Conservation (phyloP, 108 stramenopile genomes). For the Cyclostephanos tholiformis region DNA sequence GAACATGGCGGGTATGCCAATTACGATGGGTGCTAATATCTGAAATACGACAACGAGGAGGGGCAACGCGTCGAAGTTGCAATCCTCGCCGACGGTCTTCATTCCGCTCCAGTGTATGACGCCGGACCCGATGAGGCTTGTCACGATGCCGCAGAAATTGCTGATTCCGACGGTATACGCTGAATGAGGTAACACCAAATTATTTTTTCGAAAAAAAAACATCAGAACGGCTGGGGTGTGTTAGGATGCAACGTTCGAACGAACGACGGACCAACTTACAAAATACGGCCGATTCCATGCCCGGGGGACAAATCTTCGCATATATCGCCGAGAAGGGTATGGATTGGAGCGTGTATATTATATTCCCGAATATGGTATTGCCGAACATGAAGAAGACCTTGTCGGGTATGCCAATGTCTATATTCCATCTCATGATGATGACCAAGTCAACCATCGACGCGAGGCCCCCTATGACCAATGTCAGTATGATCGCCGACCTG, state of each 20-base stretch:
- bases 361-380: slow-evolving; percentile 47
- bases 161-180: slow-evolving; percentile 48
- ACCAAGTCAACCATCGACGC: slow-evolving; percentile 45
- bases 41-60: slow-evolving; percentile 41
- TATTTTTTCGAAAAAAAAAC: too few relatives aligned
- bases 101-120: slow-evolving; percentile 51
- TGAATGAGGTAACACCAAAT: too few relatives aligned
- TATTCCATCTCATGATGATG: slow-evolving; percentile 51
- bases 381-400: slow-evolving; percentile 48
- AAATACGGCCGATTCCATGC: slow-evolving; percentile 55
- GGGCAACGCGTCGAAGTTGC: slow-evolving; percentile 36
- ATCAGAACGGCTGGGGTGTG: background rate
- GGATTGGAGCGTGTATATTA: slow-evolving; percentile 23
- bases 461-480: slow-evolving; percentile 46
- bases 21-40: slow-evolving; percentile 32
- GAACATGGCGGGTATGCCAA: slow-evolving; percentile 43
- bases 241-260: background rate
- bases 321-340: slow-evolving; percentile 40
- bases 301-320: slow-evolving; percentile 44
- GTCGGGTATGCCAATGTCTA: slow-evolving; percentile 46
- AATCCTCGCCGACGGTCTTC: slow-evolving; percentile 49
- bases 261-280: background rate
- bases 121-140: slow-evolving; percentile 44
- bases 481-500: slow-evolving; percentile 45
- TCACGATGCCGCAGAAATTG: slow-evolving; percentile 48